These are phyloP conservation scores for Pichia sp. DNA, from an alignment of 1,139 yeast genomes.

Conservation along the genomic window DNA sequence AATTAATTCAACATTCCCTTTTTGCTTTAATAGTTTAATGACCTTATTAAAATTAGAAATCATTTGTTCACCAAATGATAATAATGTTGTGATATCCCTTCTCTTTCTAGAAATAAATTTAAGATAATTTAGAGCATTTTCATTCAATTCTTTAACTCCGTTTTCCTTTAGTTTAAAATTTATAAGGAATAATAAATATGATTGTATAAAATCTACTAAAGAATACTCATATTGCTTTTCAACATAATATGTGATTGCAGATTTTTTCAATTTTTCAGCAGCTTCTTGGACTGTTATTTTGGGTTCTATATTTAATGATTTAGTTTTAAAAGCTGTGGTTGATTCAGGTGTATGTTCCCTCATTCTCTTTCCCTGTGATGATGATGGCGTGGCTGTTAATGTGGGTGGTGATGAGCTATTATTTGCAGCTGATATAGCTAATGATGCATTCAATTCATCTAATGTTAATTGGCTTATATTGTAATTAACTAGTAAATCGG, in stretches of 20 bases:
- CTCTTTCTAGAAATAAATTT: constrained; percentile 9
- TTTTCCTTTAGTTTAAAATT: constrained; percentile 7
- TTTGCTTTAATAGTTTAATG: background rate
- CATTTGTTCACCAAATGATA: constrained; percentile 11
- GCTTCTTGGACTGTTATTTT: background rate
- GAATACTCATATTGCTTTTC: constrained; percentile 3
- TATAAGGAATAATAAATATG: constrained; percentile 6
- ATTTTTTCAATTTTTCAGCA: constrained; percentile 9
- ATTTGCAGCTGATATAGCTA: background rate
- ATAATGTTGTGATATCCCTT: constrained; percentile 17
- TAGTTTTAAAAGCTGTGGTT: background rate
- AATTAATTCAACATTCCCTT: background rate
- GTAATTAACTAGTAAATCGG: constrained; percentile 2
- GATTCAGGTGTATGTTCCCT: background rate
- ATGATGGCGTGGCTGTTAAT: background rate
- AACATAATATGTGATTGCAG: constrained; percentile 2
- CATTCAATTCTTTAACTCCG: background rate
- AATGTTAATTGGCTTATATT: constrained; percentile 7
- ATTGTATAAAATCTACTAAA: constrained; percentile 9
- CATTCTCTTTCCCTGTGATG: background rate
- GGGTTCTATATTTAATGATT: background rate
- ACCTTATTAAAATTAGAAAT: constrained; percentile 13
- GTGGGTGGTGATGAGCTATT: constrained; percentile 10
- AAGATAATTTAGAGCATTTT: background rate
- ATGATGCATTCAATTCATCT: constrained; percentile 4